Evolutionary conservation across 345 rosid genomes (phyloP), one percentile per base, ranked within the genome.

Genomic region (Aquilaria yunnanensis): DNA sequence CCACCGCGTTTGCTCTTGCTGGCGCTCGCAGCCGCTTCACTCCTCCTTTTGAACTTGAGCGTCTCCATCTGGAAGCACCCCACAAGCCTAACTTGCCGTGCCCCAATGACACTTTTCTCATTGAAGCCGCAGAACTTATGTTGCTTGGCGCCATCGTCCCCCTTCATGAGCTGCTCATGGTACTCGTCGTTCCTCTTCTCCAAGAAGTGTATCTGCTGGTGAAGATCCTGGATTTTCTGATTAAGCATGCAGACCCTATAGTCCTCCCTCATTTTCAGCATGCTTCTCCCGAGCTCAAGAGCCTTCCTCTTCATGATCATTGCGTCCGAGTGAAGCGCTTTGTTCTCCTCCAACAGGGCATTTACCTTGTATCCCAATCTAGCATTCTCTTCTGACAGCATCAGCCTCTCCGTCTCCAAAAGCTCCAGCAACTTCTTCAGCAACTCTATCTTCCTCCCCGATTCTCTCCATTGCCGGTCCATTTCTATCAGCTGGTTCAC

Each of bases 261-360:
- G 59, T 85, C 91, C 71, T 85, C 95, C 64, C 85, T 87, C 91
- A 81, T 70, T 74, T 75, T 78, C 59, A 87, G 57, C 65, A 87
- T 69, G 67, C 80, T 65, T 70, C 83, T 64, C 5, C 85, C 81
- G 2, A 88, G 82, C 64, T 86, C 89, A 37, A 70, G 78, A 9
- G 89, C 91, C 69, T 81, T 84, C 53, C 76, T 78, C 74, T 75
- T 83, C 77, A 85, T 71, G 58, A 80, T 81, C 60, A 78, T 53
- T 0, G 82, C 82, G 64, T 87, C 95, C 0, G 85, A 66, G 10
- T 75, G 78, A 54, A 87, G 52, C 54, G 67, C 85, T 48, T 60
- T 54, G 64, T 85, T 88, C 73, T 85, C 89, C 34, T 85, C 83
- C 74, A 75, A 34, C 13, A 88, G 65, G 2, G 81, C 70, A 6